These are phyloP conservation scores for Calonectria honghensis DNA, from an alignment of 2,329 filamentous ascomycete genomes.

Conservation along the genomic window DNA sequence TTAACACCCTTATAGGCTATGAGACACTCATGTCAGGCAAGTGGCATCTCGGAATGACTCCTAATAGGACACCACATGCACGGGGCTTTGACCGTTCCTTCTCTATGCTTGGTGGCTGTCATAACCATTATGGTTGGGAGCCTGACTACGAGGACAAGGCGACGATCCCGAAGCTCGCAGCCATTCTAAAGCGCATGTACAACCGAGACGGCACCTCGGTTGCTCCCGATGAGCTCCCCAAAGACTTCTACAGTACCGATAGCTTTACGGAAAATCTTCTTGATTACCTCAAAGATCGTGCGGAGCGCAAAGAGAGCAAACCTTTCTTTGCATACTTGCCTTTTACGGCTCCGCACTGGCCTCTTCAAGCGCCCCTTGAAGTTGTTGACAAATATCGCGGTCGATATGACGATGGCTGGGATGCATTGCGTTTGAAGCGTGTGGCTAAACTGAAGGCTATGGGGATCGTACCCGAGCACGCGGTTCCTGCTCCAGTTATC, in stretches of 20 bases:
- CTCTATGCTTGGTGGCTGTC: slow-evolving; percentile 11
- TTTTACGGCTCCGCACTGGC: slow-evolving; percentile 79
- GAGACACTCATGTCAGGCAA: slow-evolving; percentile 21
- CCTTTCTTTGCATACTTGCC: slow-evolving; percentile 51
- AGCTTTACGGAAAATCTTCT: slow-evolving; percentile 65
- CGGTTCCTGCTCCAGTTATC: slow-evolving; percentile 67
- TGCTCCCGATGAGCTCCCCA: slow-evolving; percentile 58
- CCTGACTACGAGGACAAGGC: slow-evolving; percentile 22
- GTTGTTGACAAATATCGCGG: slow-evolving; percentile 74
- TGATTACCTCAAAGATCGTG: slow-evolving; percentile 59
- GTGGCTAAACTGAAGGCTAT: slow-evolving; percentile 72
- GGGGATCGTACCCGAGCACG: slow-evolving; percentile 70
- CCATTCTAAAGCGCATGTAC: slow-evolving; percentile 19
- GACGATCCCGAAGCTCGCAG: slow-evolving; percentile 29
- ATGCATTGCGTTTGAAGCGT: slow-evolving; percentile 70
- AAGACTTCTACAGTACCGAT: slow-evolving; percentile 67
- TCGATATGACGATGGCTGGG: slow-evolving; percentile 76
- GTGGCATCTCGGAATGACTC: slow-evolving; percentile 54
- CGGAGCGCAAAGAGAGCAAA: slow-evolving; percentile 50
- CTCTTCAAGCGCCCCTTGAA: slow-evolving; percentile 73
- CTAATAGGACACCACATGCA: not conserved
- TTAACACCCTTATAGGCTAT: not conserved
- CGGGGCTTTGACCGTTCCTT: slow-evolving; percentile 1
- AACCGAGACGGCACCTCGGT: slow-evolving; percentile 20
- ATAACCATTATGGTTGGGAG: slow-evolving; percentile 19